Evolutionary conservation across 345 rosid species (phyloP).

Genomic region (Conringia planisiliqua): DNA sequence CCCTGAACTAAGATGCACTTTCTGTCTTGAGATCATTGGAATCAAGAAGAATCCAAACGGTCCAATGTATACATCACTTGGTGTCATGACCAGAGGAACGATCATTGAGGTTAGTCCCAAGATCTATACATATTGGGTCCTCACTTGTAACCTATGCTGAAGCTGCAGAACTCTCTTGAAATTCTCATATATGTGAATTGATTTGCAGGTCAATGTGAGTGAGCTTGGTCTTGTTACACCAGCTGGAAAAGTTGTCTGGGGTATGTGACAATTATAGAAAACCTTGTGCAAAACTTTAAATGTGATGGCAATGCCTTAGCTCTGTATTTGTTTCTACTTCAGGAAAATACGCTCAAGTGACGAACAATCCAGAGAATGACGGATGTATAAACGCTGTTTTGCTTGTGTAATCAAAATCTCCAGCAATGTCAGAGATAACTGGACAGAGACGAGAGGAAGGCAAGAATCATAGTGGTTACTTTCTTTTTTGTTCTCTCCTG

Average conservation of each 20-base stretch:
- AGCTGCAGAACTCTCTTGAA: neutral
- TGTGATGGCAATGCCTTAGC: neutral
- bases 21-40: slow-evolving; percentile 81
- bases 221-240: slow-evolving; percentile 95
- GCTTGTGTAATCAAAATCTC: slow-evolving; percentile 50
- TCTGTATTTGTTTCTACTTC: slow-evolving; percentile 24
- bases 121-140: neutral
- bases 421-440: neutral
- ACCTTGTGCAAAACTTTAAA: neutral
- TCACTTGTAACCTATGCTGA: neutral
- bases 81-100: slow-evolving; percentile 90
- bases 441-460: neutral
- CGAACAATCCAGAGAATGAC: slow-evolving; percentile 88
- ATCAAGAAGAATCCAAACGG: slow-evolving; percentile 94
- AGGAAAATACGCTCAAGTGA: slow-evolving; percentile 97
- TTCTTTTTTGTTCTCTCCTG: neutral
- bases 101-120: slow-evolving; percentile 63
- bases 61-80: slow-evolving; percentile 88
- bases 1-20: slow-evolving; percentile 84
- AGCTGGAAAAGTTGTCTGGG: slow-evolving; percentile 91
- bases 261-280: slow-evolving; percentile 38
- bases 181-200: neutral
- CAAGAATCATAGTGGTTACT: neutral
- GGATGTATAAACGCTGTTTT: slow-evolving; percentile 89
- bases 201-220: slow-evolving; percentile 82